Base-by-base conservation (phyloP, 164 flowering plant genomes). In the Buxus sempervirens region DNA sequence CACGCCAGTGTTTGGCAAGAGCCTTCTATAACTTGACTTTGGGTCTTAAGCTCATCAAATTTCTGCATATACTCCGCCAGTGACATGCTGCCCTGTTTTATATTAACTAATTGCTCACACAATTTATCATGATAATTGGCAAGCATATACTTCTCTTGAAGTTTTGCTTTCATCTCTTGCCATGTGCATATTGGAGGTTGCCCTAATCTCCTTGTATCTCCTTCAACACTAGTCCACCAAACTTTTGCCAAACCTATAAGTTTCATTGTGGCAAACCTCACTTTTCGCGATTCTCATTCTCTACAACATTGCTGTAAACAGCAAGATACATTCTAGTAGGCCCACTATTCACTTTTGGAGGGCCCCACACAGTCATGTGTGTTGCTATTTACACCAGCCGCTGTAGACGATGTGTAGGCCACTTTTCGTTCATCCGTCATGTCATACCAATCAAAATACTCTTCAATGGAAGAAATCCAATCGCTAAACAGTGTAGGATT, bases 191-290 rank as follows among this genome's bases (percentile, higher is more conserved):
- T 63, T 15, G 51, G 32, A 24, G 55, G 66, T 16, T 63, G 55
- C 20, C 55, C 55, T 14, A 45, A 0, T 9, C 55, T 15, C 21
- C 55, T 45, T 1, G 49, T 15, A 25, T 63, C 54, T 5, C 26
- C 25, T 48, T 63, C 66, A 45, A 48, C 66, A 63, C 54, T 10
- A 5, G 54, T 63, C 66, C 55, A 63, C 66, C 32, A 63, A 10
- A 63, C 32, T 25, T 63, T 45, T 45, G 66, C 55, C 9, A 45
- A 5, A 13, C 66, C 55, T 0, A 49, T 36, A 48, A 63, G 55
- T 12, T 45, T 63, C 27, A 49, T 63, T 21, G 22, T 48, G 24
- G 66, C 36, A 63, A 63, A 63, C 32, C 54, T 15, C 9, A 48
- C 55, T 23, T 54, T 62, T 32, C 53, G 2, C 1, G 42, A 27